Evolutionary conservation across 2,329 filamentous ascomycete species (phyloP).

Genomic region (Aspergillus sp.): DNA sequence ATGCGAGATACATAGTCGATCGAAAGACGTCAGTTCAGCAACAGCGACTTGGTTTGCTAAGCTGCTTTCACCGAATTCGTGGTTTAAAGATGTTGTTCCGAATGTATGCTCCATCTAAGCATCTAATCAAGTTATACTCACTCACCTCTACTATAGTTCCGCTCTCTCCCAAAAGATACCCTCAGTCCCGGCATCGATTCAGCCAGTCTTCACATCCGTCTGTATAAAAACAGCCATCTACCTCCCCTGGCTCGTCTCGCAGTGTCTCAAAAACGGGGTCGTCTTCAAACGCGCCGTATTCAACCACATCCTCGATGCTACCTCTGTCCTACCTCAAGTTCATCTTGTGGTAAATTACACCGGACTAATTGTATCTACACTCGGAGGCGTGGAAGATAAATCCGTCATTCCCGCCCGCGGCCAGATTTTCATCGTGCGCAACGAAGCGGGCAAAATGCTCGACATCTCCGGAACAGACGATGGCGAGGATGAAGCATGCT

Average conservation of each 20-base stretch:
- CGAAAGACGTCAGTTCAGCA: slow-evolving; percentile 54
- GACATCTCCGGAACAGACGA: slow-evolving; percentile 68
- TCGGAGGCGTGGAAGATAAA: slow-evolving; percentile 75
- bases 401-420: slow-evolving; percentile 70
- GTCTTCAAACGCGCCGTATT: slow-evolving; percentile 58
- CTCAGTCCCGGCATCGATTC: slow-evolving; percentile 63
- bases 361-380: slow-evolving; percentile 64
- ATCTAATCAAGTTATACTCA: background rate
- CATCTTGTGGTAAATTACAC: slow-evolving; percentile 78
- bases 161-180: slow-evolving; percentile 50
- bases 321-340: slow-evolving; percentile 50
- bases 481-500: slow-evolving; percentile 63
- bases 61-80: slow-evolving; percentile 61
- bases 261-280: slow-evolving; percentile 69
- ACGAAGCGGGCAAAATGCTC: slow-evolving; percentile 65
- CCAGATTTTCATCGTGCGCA: slow-evolving; percentile 76
- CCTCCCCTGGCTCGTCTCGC: slow-evolving; percentile 72
- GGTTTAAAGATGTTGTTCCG: slow-evolving; percentile 65
- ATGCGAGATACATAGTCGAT: slow-evolving; percentile 49
- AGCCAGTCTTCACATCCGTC: slow-evolving; percentile 71
- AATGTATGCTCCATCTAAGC: slow-evolving; percentile 45
- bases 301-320: slow-evolving; percentile 65
- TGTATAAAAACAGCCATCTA: slow-evolving; percentile 88
- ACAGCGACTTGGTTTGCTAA: slow-evolving; percentile 59
- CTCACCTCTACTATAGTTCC: slow-evolving; percentile 49